Evolutionary conservation across 352 stramenopile genomes (phyloP), one percentile per base, ranked within the genome.

Genomic region (Phytophthora fragariae): DNA sequence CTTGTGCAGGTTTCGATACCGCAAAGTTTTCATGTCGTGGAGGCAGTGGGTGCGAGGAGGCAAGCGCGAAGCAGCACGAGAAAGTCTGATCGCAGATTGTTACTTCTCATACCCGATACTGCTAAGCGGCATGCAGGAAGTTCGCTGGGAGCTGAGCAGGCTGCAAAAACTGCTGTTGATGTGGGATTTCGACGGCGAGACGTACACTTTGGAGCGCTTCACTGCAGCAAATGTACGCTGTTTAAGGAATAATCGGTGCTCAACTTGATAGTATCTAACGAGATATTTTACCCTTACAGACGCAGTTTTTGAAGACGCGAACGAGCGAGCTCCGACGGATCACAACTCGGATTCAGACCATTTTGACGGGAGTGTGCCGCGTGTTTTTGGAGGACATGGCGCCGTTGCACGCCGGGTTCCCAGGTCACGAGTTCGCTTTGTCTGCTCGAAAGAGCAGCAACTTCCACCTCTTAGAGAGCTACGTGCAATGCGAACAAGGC

Each of bases 381-480:
- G 63, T 75, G 8, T 85, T 77, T 60, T 62, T 92, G 14, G 70
- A 73, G 12, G 84, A 67, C 31, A 82, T 56, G 17, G 69, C 85
- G 1, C 69, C 79, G 10, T 44, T 81, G 3, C 73, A 85, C 19
- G 77, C 74, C 7, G 73, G 75, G 1, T 86, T 90, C 53, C 80
- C 83, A 9, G 83, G 80, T 0, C 70, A 90, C 24, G 76, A 90
- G 44, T 89, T 90, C 19, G 82, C 82, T 1, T 31, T 86, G 5
- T 88, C 80, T 4, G 88, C 74, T 6, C 78, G 82, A 5, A 90
- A 86, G 55, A 91, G 85, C 65, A 90, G 82, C 66, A 90, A 89
- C 52, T 86, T 72, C 17, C 76, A 86, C 44, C 79, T 90, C 17
- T 88, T 89, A n/a, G 80, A 89, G 39, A 72, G 67, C 27, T 88